These are phyloP conservation scores for Neurospora terricola DNA, from an alignment of 495 filamentous ascomycete species.

Conservation along the genomic window DNA sequence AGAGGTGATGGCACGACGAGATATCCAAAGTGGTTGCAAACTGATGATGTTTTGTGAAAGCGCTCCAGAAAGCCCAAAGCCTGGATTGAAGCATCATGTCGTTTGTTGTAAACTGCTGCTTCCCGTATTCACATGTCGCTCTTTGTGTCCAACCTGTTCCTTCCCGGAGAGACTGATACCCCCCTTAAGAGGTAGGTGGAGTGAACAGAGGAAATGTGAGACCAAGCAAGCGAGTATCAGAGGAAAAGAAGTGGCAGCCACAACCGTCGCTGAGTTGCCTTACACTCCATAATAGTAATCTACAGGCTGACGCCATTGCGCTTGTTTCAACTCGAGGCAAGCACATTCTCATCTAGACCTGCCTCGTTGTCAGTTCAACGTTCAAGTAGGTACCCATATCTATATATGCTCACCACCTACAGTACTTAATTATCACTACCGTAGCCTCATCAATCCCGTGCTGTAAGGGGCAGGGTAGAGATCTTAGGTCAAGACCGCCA, in stretches of 20 bases:
- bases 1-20: neutral
- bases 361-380: neutral
- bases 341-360: neutral
- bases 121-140: slow-evolving; percentile 9
- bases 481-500: neutral
- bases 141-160: neutral
- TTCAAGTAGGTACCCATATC: neutral
- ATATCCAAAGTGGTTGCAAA: neutral
- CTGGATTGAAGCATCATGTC: neutral
- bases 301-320: neutral
- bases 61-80: neutral
- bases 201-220: neutral
- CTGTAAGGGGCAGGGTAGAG: neutral
- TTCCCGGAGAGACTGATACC: neutral
- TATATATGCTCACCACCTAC: neutral
- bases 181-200: neutral
- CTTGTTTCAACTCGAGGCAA: neutral
- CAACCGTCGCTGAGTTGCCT: neutral
- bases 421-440: neutral
- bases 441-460: neutral
- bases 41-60: neutral
- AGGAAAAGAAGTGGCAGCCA: neutral
- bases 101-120: slow-evolving; percentile 12
- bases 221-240: neutral
- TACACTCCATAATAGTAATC: neutral